Evolutionary conservation across 2,329 filamentous ascomycete genomes (phyloP), one percentile per base, ranked within the genome.

Genomic region (Zasmidium citrigriseum): DNA sequence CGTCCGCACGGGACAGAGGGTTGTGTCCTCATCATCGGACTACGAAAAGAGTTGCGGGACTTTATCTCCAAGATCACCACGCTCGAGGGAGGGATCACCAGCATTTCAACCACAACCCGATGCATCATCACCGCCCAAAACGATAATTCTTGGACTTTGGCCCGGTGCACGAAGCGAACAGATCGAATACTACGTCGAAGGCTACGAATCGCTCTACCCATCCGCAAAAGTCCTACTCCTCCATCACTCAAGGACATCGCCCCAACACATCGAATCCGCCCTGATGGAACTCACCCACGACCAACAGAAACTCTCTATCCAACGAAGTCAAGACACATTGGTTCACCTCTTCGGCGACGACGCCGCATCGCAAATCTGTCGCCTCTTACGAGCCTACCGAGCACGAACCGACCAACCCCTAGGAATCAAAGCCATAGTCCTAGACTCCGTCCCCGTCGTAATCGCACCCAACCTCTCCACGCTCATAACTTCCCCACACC

Each of bases 321-420:
- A 58, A 10, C 23, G 46, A 18, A n/a, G 22, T 11, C 64, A 58
- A 24, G 57, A 65, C 21, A 56, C 67, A n/a, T 51, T 70, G 2
- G 49, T 70, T 5, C 67, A 70, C 49, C 59, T 69, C 21, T 70
- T 71, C 52, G 64, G 67, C 53, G 63, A 64, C 27, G 57, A 57
- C 46, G 64, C 61, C 24, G 68, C 68, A 14, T 52, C 60, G 2
- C 61, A 62, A 29, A 59, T 67, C 18, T 68, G 67, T 38, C 50
- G 56, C 2, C 61, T 71, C 9, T 52, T 71, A 21, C 60, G 66
- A 29, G 60, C 64, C n/a, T 70, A 68, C 56, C 66, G 64, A 34
- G 16, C 61, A 22, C 58, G 66, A n/a, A 68, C 62, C n/a, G 45
- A 46, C 1, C 50, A 55, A 20, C 48, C 48, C 1, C 54, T 69